Base-by-base conservation (phyloP, 306 rosid species). In the Lupinus albus region DNA sequence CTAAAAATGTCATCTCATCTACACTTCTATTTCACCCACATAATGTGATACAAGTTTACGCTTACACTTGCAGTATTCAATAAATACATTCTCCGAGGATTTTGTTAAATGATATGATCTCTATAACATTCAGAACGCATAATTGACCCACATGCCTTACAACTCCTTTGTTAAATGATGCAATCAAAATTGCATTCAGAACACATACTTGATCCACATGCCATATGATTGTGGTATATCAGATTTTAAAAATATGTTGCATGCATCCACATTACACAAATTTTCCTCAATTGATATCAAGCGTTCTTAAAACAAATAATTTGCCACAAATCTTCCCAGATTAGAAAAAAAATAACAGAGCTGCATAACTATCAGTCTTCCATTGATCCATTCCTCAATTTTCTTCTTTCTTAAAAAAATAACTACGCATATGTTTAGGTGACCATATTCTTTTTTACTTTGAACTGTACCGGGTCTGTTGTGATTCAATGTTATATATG, bases 301-400 rank as follows among this genome's bases (percentile, higher is more conserved):
- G 8, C 28, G 11, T 64, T 3, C 30, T 47, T 36, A 35, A 5
- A 21, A 59, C 41, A 33, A 45, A 70, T 42, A 70, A 57, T 16
- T 36, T 67, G 5, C 18, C 20, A 36, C 5, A 6, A 45, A 32
- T 25, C 64, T 25, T 55, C n/a, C 53, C 45, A 25, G 42, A 55
- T 8, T 18, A 61, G 11, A 41, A 54, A 39, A 28, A 18, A 13
- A 53, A 39, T 8, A 45, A 18, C 38, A 70, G 60, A 58, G 58
- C 45, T 30, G 17, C 44, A 47, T 64, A 64, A 9, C 4, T 30
- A 42, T 69, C 64, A 14, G 46, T 25, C 32, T 79, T 84, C 88
- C 74, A 82, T 68, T 25, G 17, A 78, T 84, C 88, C 74, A 82
- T 68, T 67, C 38, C 38, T 50, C 17, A 39, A 17, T 17, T 39